A percentile compares a stretch with the other conserved stretches of the same genome.
Evolutionary conservation across 129 eudicot species (phyloP).

Genomic region (Pittosporum tobira): DNA sequence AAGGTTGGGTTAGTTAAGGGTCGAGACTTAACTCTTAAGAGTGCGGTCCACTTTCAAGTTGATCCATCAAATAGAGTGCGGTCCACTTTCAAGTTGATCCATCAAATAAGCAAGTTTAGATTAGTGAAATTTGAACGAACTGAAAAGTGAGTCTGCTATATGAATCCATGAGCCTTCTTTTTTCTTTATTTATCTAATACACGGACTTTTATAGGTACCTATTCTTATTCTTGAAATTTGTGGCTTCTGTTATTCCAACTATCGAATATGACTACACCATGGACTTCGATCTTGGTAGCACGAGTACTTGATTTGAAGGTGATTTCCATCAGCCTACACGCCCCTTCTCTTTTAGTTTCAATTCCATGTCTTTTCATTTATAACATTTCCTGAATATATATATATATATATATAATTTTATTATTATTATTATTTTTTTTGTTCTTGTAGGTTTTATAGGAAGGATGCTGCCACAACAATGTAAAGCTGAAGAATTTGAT

Average conservation of each 20-base stretch:
- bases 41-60: too few relatives aligned
- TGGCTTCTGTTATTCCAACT: constrained; percentile 94
- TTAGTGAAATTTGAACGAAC: too few relatives aligned
- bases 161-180: background rate
- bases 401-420: background rate
- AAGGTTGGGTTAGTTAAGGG: too few relatives aligned
- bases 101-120: too few relatives aligned
- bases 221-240: constrained; percentile 82
- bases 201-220: constrained; percentile 56
- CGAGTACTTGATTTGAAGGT: constrained; percentile 48
- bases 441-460: background rate
- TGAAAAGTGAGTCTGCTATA: too few relatives aligned
- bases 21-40: too few relatives aligned
- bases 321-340: background rate
- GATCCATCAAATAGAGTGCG: too few relatives aligned
- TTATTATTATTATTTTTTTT: background rate
- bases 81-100: too few relatives aligned
- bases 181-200: background rate
- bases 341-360: background rate
- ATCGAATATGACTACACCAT: constrained; percentile 95
- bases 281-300: constrained; percentile 93
- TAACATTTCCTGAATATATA: background rate
- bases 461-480: constrained; percentile 1
- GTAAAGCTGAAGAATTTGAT: constrained; percentile 9
- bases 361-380: background rate